Percentiles rank a stretch among this genome's conserved stretches.
Conservation (phyloP, 106 monocot genomes). For the Dioscorea alata region DNA sequence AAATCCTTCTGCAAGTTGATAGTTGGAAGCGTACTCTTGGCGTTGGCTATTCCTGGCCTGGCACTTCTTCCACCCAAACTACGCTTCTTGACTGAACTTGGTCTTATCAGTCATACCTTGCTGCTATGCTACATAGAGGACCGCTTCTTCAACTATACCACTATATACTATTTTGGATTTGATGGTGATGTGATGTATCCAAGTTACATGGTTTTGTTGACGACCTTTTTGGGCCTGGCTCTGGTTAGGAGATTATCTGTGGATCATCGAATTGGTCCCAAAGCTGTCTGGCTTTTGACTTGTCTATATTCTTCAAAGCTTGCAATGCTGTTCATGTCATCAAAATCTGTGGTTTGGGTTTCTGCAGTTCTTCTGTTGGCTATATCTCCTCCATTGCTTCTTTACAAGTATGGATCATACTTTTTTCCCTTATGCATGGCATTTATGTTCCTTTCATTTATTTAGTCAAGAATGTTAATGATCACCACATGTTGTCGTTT, state of each 20-base stretch:
- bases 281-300: slow-evolving; percentile 85
- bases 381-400: slow-evolving; percentile 88
- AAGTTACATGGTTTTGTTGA: slow-evolving; percentile 84
- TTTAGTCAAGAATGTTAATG: background rate
- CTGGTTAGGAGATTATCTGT: slow-evolving; percentile 56
- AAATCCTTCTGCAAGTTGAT: slow-evolving; percentile 88
- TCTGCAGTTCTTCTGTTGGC: slow-evolving; percentile 76
- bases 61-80: slow-evolving; percentile 80
- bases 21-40: slow-evolving; percentile 58
- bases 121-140: slow-evolving; percentile 91
- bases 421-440: background rate
- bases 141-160: slow-evolving; percentile 83
- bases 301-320: slow-evolving; percentile 84
- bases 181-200: slow-evolving; percentile 97
- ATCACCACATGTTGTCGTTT: too few species aligned
- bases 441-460: background rate
- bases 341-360: slow-evolving; percentile 80
- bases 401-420: slow-evolving; percentile 68
- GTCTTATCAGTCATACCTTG: slow-evolving; percentile 77
- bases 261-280: slow-evolving; percentile 72
- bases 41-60: slow-evolving; percentile 85
- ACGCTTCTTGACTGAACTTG: slow-evolving; percentile 71
- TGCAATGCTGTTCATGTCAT: slow-evolving; percentile 83
- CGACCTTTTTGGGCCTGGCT: slow-evolving; percentile 77
- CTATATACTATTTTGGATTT: slow-evolving; percentile 87